phyloP scores from a whole-genome alignment of 306 rosid species.

The Quercus aquifolioides region DNA sequence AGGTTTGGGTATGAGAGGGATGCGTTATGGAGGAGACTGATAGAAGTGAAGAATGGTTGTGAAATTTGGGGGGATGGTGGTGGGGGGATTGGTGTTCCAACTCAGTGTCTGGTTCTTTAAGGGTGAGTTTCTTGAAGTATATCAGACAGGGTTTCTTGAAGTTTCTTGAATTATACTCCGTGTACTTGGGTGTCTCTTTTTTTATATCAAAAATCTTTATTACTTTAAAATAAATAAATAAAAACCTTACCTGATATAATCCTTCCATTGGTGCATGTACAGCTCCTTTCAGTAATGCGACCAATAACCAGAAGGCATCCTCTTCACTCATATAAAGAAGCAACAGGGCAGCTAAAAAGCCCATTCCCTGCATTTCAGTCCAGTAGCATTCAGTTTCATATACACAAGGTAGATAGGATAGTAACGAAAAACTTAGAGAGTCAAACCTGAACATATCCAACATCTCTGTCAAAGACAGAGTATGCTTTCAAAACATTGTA shows the following conservation, averaged over 20 bases:
- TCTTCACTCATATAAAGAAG: conserved; percentile 99
- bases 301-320: conserved; percentile 97
- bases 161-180: no score
- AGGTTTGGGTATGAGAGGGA: no score
- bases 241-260: conserved; percentile 68
- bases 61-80: no score
- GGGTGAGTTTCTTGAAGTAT: no score
- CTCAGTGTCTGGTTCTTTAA: no score
- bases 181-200: no score
- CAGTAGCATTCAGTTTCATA: conserved; percentile 16
- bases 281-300: conserved; percentile 95
- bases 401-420: conserved; percentile 6
- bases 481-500: conserved; percentile 96
- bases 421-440: conserved; percentile 5
- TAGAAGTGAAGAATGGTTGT: no score
- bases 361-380: conserved; percentile 88
- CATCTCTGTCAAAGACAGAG: conserved; percentile 92
- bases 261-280: conserved; percentile 99
- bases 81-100: no score
- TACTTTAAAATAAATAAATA: no score
- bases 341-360: conserved; percentile 89
- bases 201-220: no score
- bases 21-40: no score
- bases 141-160: no score
- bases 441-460: conserved; percentile 98